Conservation (phyloP, 2,329 filamentous ascomycete genomes). For the Aspergillus vadensis region DNA sequence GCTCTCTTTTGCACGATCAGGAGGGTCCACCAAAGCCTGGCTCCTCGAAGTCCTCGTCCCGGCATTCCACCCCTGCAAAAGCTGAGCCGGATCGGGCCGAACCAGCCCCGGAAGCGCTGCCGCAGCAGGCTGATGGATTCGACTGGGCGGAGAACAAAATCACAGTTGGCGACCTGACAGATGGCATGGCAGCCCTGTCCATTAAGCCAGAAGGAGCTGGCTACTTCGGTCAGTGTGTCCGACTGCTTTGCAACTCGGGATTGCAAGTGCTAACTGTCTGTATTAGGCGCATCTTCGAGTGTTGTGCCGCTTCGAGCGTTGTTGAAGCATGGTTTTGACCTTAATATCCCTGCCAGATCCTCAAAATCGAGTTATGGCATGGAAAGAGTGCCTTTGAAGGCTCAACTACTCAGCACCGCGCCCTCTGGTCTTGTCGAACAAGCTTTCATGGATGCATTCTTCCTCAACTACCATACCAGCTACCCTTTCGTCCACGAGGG, state of each 20-base stretch:
- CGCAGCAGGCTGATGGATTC: conserved; percentile 43
- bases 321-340: conserved; percentile 42
- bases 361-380: conserved; percentile 24
- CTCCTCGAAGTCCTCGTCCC: conserved; percentile 40
- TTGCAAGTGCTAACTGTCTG: conserved; percentile 6
- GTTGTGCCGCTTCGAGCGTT: conserved; percentile 43
- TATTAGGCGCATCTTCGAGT: conserved; percentile 41
- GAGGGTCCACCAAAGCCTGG: conserved; percentile 32
- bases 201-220: conserved; percentile 44
- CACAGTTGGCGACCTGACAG: conserved; percentile 41
- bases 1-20: conserved; percentile 41
- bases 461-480: conserved; percentile 49
- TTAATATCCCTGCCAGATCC: conserved; percentile 38
- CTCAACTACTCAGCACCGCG: conserved; percentile 41
- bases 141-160: conserved; percentile 44
- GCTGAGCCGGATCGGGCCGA: conserved; percentile 38
- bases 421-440: conserved; percentile 43
- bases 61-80: conserved; percentile 41
- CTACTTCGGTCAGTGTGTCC: conserved; percentile 37
- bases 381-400: conserved; percentile 38
- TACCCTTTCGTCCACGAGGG: conserved; percentile 53
- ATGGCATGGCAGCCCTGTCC: conserved; percentile 45
- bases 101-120: conserved; percentile 47
- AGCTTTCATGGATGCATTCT: conserved; percentile 50
- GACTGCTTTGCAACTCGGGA: neutral